Conservation (phyloP, 129 eudicot genomes). For the Tagetes patula region DNA sequence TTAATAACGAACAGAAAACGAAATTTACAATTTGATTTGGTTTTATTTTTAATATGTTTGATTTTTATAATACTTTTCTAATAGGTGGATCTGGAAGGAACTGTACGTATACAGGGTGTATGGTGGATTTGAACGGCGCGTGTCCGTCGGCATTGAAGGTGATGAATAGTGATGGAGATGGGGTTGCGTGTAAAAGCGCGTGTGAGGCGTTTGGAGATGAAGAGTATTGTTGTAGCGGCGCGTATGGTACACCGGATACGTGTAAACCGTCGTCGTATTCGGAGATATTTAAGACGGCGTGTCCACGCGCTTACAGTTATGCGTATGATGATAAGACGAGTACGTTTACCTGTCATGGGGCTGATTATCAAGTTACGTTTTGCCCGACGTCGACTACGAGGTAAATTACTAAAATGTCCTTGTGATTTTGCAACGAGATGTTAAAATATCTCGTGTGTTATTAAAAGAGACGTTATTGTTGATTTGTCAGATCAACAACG, state of each 20-base stretch:
- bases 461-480: constrained; percentile 8
- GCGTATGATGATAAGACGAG: constrained; percentile 85
- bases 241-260: constrained; percentile 61
- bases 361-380: constrained; percentile 67
- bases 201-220: constrained; percentile 68
- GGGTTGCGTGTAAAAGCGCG: constrained; percentile 96
- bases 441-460: background rate
- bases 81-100: constrained; percentile 58
- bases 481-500: constrained; percentile 16
- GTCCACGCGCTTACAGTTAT: constrained; percentile 90
- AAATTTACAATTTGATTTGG: too few relatives aligned
- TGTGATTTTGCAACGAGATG: background rate
- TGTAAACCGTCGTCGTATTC: constrained; percentile 79
- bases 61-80: too few relatives aligned
- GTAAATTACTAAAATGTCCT: constrained; percentile 40
- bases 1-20: too few relatives aligned
- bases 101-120: constrained; percentile 74
- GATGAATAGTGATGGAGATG: constrained; percentile 42
- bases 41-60: too few relatives aligned
- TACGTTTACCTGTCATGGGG: constrained; percentile 81
- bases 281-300: constrained; percentile 63
- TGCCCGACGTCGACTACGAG: constrained; percentile 82
- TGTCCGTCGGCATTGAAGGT: constrained; percentile 81
- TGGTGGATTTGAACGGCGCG: constrained; percentile 65
- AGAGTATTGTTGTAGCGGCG: constrained; percentile 88